phyloP scores from a whole-genome alignment of 2,329 filamentous ascomycete species.

The Cercospora brassicicola region DNA sequence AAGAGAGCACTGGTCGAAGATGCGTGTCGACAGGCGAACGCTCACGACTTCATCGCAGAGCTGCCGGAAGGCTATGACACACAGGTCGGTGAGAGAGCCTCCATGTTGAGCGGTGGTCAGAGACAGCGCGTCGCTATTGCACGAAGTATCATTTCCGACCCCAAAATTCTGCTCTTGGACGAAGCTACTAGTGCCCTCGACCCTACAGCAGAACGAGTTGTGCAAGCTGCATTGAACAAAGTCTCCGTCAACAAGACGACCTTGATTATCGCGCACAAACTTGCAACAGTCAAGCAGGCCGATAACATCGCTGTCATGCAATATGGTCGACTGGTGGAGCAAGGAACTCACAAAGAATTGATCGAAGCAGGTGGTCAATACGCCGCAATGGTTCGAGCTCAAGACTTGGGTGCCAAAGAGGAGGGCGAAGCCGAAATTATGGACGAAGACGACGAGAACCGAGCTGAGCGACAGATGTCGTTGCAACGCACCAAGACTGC shows the following conservation, averaged over 20 bases:
- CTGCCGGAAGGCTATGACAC: conserved; percentile 41
- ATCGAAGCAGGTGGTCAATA: conserved; percentile 44
- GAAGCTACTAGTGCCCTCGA: conserved; percentile 44
- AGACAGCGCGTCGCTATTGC: conserved; percentile 42
- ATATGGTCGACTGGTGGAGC: conserved; percentile 47
- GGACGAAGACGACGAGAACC: conserved; percentile 31
- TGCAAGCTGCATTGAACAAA: conserved; percentile 39
- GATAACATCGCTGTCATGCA: conserved; percentile 50
- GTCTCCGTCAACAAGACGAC: conserved; percentile 39
- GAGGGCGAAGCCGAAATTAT: conserved; percentile 30
- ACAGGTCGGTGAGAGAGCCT: conserved; percentile 38
- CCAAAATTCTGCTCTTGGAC: conserved; percentile 40
- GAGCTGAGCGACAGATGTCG: conserved; percentile 33
- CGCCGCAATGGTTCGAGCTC: conserved; percentile 48
- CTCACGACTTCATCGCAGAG: conserved; percentile 41
- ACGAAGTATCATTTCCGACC: conserved; percentile 40
- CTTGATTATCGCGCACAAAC: conserved; percentile 47
- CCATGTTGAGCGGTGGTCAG: conserved; percentile 40
- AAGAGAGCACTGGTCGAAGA: conserved; percentile 38
- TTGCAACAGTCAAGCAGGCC: conserved; percentile 47
- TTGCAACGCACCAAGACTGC: conserved; percentile 31
- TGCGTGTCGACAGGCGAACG: conserved; percentile 39
- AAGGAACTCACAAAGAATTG: conserved; percentile 46
- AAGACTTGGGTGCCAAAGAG: conserved; percentile 45
- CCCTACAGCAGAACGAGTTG: conserved; percentile 37